Evolutionary conservation across 805 yeast genomes (phyloP), one percentile per base, ranked within the genome.

Genomic region (Kockiozyma suomiensis): DNA sequence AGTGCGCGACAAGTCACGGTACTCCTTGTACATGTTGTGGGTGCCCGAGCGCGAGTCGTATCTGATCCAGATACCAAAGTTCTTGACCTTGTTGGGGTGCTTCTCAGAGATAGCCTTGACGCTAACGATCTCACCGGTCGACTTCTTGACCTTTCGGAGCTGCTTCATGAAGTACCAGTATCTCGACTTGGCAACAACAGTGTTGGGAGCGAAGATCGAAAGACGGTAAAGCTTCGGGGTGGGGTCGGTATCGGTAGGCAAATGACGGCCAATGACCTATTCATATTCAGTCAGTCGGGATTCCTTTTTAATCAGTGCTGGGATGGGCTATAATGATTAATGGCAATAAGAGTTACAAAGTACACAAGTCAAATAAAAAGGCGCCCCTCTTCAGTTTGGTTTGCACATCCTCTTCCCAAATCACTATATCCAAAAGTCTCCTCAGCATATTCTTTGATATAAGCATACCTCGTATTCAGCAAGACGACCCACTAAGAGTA

Each of bases 21-120:
- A 90, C 85, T 94, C 99, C 87, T 94, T 94, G 97, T 94, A 94
- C 97, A 94, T 94, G 96, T 94, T 94, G 96, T 94, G 99, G 77
- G 97, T 92, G 85, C 99, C 99, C 73, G 99, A 94, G 88, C 99
- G 96, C 71, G 99, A 94, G 80, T 94, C 99, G 89, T 94, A 94
- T 86, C 99, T 92, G 80, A 94, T 88, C 99, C 99, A 94, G 84
- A 94, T 81, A 85, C 97, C 99, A 79, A 92, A 94, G 90, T 92
- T 94, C 92, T 94, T 94, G 78, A 94, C 98, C 86, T 90, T 92
- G 82, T 97, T 90, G 82, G 99, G 98, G 85, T 85, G 89, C 78
- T 91, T 82, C 85, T 94, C 99, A 78, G 87, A 77, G 79, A 94
- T 89, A 38, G 25, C 81, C 86, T 90, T 90, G 75, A 94, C 85